phyloP scores from a whole-genome alignment of 2,329 filamentous ascomycete species.

The Thielaviopsis ethacetica region DNA sequence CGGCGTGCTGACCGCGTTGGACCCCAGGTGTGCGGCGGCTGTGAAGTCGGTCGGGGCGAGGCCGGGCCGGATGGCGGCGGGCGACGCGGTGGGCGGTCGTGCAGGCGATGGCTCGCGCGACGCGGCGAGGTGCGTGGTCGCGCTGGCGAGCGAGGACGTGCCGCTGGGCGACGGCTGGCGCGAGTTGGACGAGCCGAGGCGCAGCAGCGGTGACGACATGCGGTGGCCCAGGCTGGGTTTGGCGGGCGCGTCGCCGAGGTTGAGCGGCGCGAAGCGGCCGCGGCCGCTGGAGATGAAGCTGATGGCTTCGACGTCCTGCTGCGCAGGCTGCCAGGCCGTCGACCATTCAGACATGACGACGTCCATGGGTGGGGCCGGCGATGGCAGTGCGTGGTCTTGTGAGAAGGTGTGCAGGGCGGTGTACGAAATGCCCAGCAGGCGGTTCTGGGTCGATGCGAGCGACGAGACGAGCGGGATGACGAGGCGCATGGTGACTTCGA shows the following conservation, averaged over 20 bases:
- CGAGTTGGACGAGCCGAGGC: background rate
- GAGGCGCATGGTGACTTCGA: slow-evolving; percentile 55
- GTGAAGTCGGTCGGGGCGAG: slow-evolving; percentile 12
- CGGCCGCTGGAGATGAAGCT: slow-evolving; percentile 50
- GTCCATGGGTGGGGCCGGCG: slow-evolving; percentile 55
- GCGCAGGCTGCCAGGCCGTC: slow-evolving; percentile 42
- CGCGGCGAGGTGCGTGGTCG: background rate
- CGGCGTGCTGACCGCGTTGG: slow-evolving; percentile 1
- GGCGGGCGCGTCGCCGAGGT: slow-evolving; percentile 3
- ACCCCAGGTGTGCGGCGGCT: slow-evolving; percentile 3
- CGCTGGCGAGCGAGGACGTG: background rate
- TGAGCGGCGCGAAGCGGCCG: slow-evolving; percentile 28
- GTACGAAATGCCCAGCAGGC: slow-evolving; percentile 61
- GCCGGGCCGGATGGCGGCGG: background rate
- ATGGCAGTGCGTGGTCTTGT: slow-evolving; percentile 49
- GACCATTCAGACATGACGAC: slow-evolving; percentile 54
- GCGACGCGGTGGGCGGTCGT: background rate
- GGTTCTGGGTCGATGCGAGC: slow-evolving; percentile 63
- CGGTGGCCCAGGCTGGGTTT: background rate
- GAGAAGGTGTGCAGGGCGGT: slow-evolving; percentile 62
- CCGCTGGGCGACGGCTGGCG: slow-evolving; percentile 2
- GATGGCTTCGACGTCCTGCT: slow-evolving; percentile 50
- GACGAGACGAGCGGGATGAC: slow-evolving; percentile 53
- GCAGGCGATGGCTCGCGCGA: slow-evolving; percentile 1
- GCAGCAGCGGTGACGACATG: background rate